Evolutionary conservation across 163 green algal species (phyloP).

Genomic region (Chloroidium sp.): DNA sequence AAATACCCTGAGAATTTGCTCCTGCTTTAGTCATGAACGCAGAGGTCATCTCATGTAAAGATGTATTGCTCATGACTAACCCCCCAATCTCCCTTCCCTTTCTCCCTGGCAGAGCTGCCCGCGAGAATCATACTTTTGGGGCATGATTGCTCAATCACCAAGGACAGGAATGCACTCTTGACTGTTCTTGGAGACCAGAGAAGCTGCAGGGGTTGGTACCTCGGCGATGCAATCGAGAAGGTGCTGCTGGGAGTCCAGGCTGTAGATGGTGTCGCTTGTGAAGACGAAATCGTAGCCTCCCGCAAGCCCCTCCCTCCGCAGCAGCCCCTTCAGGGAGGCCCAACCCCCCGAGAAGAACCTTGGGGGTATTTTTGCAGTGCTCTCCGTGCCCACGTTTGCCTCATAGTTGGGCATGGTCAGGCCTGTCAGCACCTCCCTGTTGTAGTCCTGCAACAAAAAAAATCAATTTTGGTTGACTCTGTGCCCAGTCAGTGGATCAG

Average conservation of each 20-base stretch:
- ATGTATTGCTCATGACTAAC: no score
- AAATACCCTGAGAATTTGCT: no score
- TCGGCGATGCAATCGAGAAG: constrained; percentile 57
- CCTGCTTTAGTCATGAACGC: no score
- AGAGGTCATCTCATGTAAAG: no score
- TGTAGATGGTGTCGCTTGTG: constrained; percentile 78
- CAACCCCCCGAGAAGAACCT: constrained; percentile 42
- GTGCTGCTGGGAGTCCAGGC: constrained; percentile 30
- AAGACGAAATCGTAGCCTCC: constrained; percentile 63
- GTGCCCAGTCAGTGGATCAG: no score
- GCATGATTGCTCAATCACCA: neutral
- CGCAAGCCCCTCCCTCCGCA: constrained; percentile 27
- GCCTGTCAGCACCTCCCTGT: constrained; percentile 57
- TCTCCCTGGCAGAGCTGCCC: no score
- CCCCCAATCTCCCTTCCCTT: no score
- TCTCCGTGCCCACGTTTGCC: constrained; percentile 19
- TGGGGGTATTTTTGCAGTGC: neutral
- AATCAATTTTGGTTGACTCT: no score
- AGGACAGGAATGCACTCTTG: neutral
- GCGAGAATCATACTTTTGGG: no score
- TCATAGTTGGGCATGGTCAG: constrained; percentile 68
- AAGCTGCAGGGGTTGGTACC: neutral
- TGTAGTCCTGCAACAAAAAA: constrained; percentile 70
- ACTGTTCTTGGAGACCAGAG: neutral
- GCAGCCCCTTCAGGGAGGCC: constrained; percentile 22